Conservation (phyloP, 345 rosid genomes). For the Firmiana major region DNA sequence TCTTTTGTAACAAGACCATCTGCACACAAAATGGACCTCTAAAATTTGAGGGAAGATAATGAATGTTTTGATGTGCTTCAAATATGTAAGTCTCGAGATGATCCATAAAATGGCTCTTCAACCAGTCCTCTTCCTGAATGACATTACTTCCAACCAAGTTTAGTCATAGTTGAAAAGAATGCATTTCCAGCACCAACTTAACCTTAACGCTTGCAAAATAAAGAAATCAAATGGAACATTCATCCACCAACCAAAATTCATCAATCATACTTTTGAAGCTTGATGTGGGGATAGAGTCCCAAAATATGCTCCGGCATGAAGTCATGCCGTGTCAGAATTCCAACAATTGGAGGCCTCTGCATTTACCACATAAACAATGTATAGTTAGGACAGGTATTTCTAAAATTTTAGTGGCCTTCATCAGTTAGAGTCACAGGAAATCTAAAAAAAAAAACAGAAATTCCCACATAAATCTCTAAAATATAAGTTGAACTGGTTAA, state of each 20-base stretch:
- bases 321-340: slow-evolving; percentile 89
- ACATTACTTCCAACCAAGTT: not conserved
- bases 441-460: no score
- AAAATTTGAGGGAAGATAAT: no score
- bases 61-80: no score
- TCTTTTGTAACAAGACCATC: no score
- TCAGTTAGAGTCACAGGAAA: no score
- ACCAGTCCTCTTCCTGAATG: not conserved
- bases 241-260: not conserved
- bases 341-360: slow-evolving; percentile 87
- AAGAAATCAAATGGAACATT: not conserved
- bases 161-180: not conserved
- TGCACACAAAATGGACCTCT: no score
- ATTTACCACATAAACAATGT: not conserved
- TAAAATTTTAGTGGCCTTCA: no score
- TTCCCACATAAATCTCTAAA: not conserved
- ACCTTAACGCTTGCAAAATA: not conserved
- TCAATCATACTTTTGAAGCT: slow-evolving; percentile 30
- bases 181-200: not conserved
- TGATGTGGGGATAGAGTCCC: slow-evolving; percentile 66
- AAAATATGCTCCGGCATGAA: slow-evolving; percentile 83
- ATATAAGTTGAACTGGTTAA: not conserved
- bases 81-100: no score
- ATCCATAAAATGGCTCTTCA: no score
- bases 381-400: not conserved